These are phyloP conservation scores for Pichia terricola DNA, from an alignment of 1,139 yeast species.

Conservation along the genomic window DNA sequence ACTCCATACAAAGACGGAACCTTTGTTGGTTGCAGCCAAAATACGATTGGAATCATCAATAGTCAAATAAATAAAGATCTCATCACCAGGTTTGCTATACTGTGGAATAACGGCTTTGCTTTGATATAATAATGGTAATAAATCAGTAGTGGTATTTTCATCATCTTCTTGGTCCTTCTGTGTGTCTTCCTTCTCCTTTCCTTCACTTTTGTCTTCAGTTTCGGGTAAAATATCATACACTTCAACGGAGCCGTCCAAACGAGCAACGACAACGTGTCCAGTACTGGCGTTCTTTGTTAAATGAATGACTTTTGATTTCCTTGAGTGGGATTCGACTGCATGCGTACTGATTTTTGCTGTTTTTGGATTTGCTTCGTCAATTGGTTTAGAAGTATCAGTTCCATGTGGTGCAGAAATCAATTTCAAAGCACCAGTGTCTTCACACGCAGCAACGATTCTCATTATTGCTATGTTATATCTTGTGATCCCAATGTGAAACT, in stretches of 20 bases:
- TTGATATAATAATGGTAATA: conserved; percentile 6
- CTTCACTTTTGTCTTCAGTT: conserved; percentile 2
- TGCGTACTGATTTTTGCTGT: conserved; percentile 6
- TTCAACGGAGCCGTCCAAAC: conserved; percentile 33
- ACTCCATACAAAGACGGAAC: conserved; percentile 36
- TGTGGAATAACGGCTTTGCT: conserved; percentile 5
- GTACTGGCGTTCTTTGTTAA: conserved; percentile 19
- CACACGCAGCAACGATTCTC: conserved; percentile 46
- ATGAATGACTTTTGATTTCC: conserved; percentile 18
- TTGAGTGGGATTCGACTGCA: conserved; percentile 11
- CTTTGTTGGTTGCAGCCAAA: conserved; percentile 37
- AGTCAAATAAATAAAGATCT: conserved; percentile 20
- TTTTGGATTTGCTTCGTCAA: conserved; percentile 2
- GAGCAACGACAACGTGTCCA: conserved; percentile 31
- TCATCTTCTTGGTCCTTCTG: background rate
- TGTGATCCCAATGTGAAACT: too few relatives aligned
- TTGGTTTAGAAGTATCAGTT: conserved; percentile 52
- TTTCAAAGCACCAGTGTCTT: conserved; percentile 47
- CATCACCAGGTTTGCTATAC: conserved; percentile 5
- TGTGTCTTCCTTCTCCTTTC: background rate
- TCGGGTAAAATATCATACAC: conserved; percentile 7
- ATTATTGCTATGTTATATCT: conserved; percentile 26
- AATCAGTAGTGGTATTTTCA: conserved; percentile 2
- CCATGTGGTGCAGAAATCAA: conserved; percentile 50
- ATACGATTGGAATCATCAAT: conserved; percentile 17